Percentiles rank a stretch among this genome's conserved stretches.
These are phyloP conservation scores for Cymbidium sinense DNA, from an alignment of 106 monocot species.

Conservation along the genomic window DNA sequence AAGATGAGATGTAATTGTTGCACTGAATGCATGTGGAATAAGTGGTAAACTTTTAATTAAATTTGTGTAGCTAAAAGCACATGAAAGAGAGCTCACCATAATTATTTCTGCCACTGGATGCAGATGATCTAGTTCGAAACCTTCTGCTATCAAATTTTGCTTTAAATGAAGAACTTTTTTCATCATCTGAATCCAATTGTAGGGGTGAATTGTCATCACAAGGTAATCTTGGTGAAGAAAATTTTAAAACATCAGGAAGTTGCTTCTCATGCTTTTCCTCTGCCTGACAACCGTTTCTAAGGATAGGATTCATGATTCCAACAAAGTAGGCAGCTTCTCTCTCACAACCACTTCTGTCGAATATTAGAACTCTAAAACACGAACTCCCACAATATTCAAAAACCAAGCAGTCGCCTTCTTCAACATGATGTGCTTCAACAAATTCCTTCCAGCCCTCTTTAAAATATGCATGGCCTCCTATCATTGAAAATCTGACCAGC, in stretches of 20 bases:
- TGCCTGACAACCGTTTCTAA: too few species aligned
- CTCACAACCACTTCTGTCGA: neutral
- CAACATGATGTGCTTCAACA: neutral
- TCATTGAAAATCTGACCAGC: neutral
- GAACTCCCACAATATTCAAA: neutral
- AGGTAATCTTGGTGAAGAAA: neutral
- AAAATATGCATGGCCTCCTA: neutral
- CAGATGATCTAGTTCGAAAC: too few species aligned
- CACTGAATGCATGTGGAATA: too few species aligned
- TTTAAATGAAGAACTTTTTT: neutral
- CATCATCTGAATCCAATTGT: neutral
- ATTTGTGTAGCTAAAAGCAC: too few species aligned
- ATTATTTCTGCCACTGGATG: too few species aligned
- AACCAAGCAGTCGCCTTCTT: neutral
- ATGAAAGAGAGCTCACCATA: too few species aligned
- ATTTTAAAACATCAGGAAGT: neutral
- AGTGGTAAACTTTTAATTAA: too few species aligned
- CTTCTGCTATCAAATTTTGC: too few species aligned
- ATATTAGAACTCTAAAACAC: neutral
- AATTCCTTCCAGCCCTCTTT: constrained; percentile 1
- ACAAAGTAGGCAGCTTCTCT: neutral
- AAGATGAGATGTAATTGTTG: too few species aligned
- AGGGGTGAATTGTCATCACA: neutral
- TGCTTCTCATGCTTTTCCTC: too few species aligned
- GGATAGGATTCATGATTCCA: neutral